A percentile compares a stretch with the other conserved stretches of the same genome.
Conservation (phyloP, 331 rosid species). For the Malus hybrid region DNA sequence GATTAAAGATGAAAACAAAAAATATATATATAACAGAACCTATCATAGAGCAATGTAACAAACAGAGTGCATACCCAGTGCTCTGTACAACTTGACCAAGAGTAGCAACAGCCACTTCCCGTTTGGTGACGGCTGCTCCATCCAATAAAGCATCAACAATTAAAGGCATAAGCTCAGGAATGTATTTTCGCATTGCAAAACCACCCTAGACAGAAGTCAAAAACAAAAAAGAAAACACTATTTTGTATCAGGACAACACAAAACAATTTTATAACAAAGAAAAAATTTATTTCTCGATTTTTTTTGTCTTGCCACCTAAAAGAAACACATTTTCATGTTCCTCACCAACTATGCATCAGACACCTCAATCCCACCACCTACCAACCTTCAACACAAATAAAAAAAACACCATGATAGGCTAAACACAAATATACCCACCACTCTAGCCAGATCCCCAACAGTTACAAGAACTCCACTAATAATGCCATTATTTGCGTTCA, state of each 20-base stretch:
- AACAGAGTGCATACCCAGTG: conserved; percentile 66
- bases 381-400: neutral
- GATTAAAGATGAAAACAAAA: neutral
- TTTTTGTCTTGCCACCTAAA: neutral
- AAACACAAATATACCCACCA: conserved; percentile 51
- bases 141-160: conserved; percentile 92
- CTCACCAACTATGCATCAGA: neutral
- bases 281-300: neutral
- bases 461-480: conserved; percentile 96
- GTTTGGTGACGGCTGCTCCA: conserved; percentile 89
- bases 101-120: conserved; percentile 93
- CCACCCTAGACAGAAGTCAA: conserved; percentile 55
- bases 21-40: neutral
- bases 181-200: conserved; percentile 92
- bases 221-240: neutral
- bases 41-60: neutral
- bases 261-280: neutral
- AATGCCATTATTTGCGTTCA: conserved; percentile 71
- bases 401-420: neutral
- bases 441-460: conserved; percentile 98
- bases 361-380: neutral
- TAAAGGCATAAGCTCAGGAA: conserved; percentile 97
- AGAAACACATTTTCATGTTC: neutral
- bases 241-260: neutral
- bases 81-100: conserved; percentile 99